Conservation (phyloP, 495 filamentous ascomycete species). For the Neurospora tetraspora region DNA sequence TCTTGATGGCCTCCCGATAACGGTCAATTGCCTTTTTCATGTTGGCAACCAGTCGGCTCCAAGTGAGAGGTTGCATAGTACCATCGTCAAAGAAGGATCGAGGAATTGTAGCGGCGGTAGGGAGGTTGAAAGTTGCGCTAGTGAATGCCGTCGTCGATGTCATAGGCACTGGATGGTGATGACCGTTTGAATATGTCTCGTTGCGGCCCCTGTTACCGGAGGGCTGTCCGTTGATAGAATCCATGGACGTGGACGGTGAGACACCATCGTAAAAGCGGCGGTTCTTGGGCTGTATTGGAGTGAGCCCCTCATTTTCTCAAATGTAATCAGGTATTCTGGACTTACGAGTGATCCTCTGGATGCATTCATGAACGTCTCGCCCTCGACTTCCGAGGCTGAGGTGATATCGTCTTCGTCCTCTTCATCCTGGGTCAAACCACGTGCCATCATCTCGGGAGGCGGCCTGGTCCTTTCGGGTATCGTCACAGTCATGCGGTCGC, state of each 20-base stretch:
- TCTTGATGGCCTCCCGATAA: slow-evolving; percentile 76
- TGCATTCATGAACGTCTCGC: slow-evolving; percentile 40
- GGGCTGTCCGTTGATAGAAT: slow-evolving; percentile 61
- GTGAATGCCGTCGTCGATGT: slow-evolving; percentile 59
- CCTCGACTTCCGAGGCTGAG: slow-evolving; percentile 81
- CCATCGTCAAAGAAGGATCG: slow-evolving; percentile 81
- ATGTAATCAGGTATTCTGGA: not conserved
- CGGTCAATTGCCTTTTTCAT: slow-evolving; percentile 81
- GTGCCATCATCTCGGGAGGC: slow-evolving; percentile 84
- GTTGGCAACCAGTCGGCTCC: slow-evolving; percentile 79
- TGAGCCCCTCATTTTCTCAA: not conserved
- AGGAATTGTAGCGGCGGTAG: slow-evolving; percentile 53
- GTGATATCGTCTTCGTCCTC: slow-evolving; percentile 66
- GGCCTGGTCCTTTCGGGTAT: slow-evolving; percentile 85
- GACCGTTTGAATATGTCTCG: slow-evolving; percentile 39
- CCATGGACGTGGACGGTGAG: slow-evolving; percentile 85
- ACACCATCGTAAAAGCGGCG: slow-evolving; percentile 65
- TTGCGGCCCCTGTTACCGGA: slow-evolving; percentile 34
- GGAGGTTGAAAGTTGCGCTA: slow-evolving; percentile 45
- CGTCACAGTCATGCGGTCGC: slow-evolving; percentile 76
- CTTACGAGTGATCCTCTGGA: slow-evolving; percentile 43
- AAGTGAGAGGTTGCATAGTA: slow-evolving; percentile 62
- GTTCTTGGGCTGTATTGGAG: slow-evolving; percentile 34
- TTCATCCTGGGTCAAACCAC: slow-evolving; percentile 74
- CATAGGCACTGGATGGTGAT: slow-evolving; percentile 40